Percentiles rank a stretch among this genome's conserved stretches.
These are phyloP conservation scores for Stevia rebaudiana DNA, from an alignment of 140 eudicot genomes.

Conservation along the genomic window DNA sequence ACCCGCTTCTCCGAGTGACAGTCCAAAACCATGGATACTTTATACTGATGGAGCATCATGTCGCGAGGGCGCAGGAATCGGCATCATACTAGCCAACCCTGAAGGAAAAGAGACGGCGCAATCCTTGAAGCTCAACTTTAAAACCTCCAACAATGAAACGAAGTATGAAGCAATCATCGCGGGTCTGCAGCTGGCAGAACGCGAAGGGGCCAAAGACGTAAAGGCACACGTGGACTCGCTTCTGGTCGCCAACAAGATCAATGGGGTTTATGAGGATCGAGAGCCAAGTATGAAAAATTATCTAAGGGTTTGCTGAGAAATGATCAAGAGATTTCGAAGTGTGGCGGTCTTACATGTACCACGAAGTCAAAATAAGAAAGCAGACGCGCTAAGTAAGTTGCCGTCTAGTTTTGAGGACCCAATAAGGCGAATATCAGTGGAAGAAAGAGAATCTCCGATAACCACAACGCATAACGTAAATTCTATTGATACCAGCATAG, in stretches of 20 bases:
- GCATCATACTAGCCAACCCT: background rate
- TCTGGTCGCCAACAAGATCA: background rate
- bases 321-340: too few species aligned
- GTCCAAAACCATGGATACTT: too few species aligned
- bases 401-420: too few species aligned
- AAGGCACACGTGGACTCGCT: background rate
- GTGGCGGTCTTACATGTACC: too few species aligned
- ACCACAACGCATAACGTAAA: too few species aligned
- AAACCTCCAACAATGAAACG: background rate
- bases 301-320: background rate
- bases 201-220: background rate
- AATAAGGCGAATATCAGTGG: too few species aligned
- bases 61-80: background rate
- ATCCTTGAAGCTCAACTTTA: background rate
- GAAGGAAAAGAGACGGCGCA: background rate
- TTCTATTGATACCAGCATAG: too few species aligned
- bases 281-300: too few species aligned
- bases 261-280: background rate
- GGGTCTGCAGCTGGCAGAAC: background rate
- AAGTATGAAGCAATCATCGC: background rate
- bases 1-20: too few species aligned
- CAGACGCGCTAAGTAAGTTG: too few species aligned
- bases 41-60: background rate
- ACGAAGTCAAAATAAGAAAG: too few species aligned
- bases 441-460: too few species aligned